phyloP scores from a whole-genome alignment of 1,284 basidiomycete genomes.

The Puccinia novopanici region DNA sequence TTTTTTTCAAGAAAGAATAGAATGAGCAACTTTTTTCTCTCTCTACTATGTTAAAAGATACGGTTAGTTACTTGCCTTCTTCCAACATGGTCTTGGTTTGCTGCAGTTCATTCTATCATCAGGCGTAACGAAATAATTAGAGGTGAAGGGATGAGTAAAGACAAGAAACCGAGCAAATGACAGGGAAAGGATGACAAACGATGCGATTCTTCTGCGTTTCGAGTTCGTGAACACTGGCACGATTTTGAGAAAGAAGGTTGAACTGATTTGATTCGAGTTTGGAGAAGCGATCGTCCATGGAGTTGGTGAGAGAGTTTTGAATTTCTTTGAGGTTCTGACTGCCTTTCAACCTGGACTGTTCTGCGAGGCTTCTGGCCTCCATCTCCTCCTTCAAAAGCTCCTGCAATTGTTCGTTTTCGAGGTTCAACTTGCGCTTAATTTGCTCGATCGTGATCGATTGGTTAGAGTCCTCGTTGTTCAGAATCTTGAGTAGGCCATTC shows the following conservation, averaged over 20 bases:
- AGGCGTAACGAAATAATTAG: neutral
- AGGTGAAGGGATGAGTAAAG: neutral
- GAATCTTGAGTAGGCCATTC: constrained; percentile 68
- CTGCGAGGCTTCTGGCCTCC: constrained; percentile 51
- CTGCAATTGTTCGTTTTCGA: constrained; percentile 66
- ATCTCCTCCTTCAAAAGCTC: constrained; percentile 69
- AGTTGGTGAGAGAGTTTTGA: constrained; percentile 51
- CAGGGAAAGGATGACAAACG: constrained; percentile 4
- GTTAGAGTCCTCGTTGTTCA: constrained; percentile 66
- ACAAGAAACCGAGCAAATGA: neutral
- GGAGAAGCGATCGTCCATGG: constrained; percentile 60
- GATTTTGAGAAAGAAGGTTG: constrained; percentile 40
- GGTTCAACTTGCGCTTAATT: constrained; percentile 65
- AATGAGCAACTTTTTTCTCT: constrained; percentile 67
- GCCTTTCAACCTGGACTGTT: constrained; percentile 49
- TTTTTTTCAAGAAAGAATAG: constrained; percentile 67
- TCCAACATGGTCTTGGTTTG: constrained; percentile 66
- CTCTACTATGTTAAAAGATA: constrained; percentile 62
- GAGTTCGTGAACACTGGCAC: constrained; percentile 36
- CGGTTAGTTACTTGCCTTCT: constrained; percentile 66
- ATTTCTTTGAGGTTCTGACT: constrained; percentile 47
- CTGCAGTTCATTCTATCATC: constrained; percentile 45
- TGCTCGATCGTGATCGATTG: constrained; percentile 69
- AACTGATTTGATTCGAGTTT: constrained; percentile 50
- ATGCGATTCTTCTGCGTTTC: constrained; percentile 38